Percentiles rank a stretch among this genome's conserved stretches.
Evolutionary conservation across 768 basidiomycete genomes (phyloP).

Genomic region (Pleurotus ostreatus): DNA sequence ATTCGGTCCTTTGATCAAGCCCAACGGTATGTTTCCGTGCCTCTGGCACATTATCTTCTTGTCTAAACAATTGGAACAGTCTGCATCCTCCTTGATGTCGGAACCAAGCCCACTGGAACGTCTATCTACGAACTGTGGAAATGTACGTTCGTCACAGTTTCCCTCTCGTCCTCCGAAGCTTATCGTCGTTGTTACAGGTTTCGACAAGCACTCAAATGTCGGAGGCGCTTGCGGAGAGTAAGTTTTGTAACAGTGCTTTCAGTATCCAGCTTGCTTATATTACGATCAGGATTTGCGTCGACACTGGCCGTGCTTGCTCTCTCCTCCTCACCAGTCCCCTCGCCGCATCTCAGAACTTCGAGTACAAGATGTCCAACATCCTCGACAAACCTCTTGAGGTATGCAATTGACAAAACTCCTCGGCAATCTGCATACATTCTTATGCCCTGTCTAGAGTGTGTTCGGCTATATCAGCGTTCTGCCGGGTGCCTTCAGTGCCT

Average conservation of each 20-base stretch:
- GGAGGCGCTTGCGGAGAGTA: constrained; percentile 97
- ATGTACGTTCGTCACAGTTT: constrained; percentile 24
- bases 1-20: constrained; percentile 81
- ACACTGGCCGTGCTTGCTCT: constrained; percentile 69
- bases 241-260: constrained; percentile 12
- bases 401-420: constrained; percentile 16
- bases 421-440: neutral
- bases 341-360: constrained; percentile 94
- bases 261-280: neutral
- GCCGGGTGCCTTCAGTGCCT: constrained; percentile 90
- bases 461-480: constrained; percentile 86
- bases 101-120: constrained; percentile 91
- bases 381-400: constrained; percentile 95
- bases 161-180: neutral
- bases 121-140: constrained; percentile 98
- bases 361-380: constrained; percentile 97
- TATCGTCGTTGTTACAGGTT: constrained; percentile 35
- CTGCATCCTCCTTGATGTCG: constrained; percentile 90
- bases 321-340: constrained; percentile 71
- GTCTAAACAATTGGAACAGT: constrained; percentile 38
- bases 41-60: neutral
- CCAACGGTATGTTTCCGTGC: constrained; percentile 53
- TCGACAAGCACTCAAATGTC: constrained; percentile 80
- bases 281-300: constrained; percentile 67
- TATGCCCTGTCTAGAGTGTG: constrained; percentile 48